Percentiles rank a stretch among this genome's conserved stretches.
Evolutionary conservation across 2,329 filamentous ascomycete species (phyloP).

Genomic region (Fusarium sp.): DNA sequence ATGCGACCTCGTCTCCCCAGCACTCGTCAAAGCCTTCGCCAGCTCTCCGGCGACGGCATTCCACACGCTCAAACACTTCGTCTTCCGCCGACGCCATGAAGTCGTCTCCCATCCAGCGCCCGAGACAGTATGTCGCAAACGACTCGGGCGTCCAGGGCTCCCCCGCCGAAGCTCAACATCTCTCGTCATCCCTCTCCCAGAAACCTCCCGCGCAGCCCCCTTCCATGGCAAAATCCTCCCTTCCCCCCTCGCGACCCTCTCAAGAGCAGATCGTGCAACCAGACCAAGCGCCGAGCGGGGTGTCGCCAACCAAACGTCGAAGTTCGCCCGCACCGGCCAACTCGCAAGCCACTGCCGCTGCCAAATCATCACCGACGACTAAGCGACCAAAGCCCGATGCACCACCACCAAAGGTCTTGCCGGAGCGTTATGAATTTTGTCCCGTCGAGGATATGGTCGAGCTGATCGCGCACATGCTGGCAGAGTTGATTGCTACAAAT

Average conservation of each 20-base stretch:
- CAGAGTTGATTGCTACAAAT: conserved; percentile 94
- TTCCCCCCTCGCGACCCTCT: conserved; percentile 33
- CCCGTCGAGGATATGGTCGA: conserved; percentile 89
- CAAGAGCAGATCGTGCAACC: conserved; percentile 32
- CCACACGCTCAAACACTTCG: conserved; percentile 42
- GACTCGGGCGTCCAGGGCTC: conserved; percentile 43
- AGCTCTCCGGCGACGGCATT: conserved; percentile 47
- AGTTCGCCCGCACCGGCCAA: conserved; percentile 47
- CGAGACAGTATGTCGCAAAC: conserved; percentile 45
- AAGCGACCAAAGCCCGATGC: conserved; percentile 70
- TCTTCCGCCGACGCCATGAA: conserved; percentile 46
- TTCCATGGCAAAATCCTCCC: conserved; percentile 29
- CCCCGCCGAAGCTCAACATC: conserved; percentile 36
- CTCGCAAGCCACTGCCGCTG: conserved; percentile 48
- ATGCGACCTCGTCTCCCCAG: conserved; percentile 51
- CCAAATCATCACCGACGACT: conserved; percentile 52
- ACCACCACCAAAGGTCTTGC: conserved; percentile 72
- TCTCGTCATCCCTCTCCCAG: conserved; percentile 41
- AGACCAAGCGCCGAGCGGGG: conserved; percentile 39
- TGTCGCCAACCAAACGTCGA: conserved; percentile 55
- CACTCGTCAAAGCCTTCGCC: conserved; percentile 46
- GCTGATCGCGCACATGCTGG: conserved; percentile 94
- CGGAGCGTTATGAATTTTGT: conserved; percentile 85
- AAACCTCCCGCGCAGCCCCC: conserved; percentile 38
- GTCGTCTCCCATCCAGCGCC: conserved; percentile 46